These are phyloP conservation scores for Carex kokanica DNA, from an alignment of 176 grass and related monocot genomes.

Conservation along the genomic window DNA sequence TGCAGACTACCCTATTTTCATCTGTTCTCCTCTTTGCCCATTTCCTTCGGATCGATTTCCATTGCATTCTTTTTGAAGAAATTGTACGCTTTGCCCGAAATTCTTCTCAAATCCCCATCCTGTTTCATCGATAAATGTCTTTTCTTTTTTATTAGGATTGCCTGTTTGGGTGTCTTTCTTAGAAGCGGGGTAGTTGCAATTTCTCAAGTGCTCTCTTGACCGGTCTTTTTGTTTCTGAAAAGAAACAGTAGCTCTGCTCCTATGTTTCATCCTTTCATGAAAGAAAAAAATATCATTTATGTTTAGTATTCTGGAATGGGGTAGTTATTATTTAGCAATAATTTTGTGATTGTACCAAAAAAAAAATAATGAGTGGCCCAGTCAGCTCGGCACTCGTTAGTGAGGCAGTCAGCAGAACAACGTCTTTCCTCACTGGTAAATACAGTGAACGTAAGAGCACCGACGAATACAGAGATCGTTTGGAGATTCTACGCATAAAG, in stretches of 20 bases:
- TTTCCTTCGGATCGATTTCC: not conserved
- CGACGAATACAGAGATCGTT: conserved; percentile 10
- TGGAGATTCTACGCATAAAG: conserved; percentile 26
- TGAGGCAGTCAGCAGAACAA: conserved; percentile 11
- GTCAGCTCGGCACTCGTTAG: not conserved
- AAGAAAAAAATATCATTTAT: too few relatives aligned
- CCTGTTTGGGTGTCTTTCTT: too few relatives aligned
- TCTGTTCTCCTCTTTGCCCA: not conserved
- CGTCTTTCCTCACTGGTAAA: not conserved
- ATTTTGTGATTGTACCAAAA: not conserved
- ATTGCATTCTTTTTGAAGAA: not conserved
- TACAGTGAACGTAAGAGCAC: not conserved
- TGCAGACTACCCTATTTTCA: not conserved
- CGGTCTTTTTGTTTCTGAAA: too few relatives aligned
- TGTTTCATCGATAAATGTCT: too few relatives aligned
- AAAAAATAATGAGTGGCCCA: conserved; percentile 12
- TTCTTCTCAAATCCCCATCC: too few relatives aligned
- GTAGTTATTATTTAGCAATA: not conserved
- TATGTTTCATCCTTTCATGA: too few relatives aligned
- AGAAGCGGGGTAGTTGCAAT: too few relatives aligned
- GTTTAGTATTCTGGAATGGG: too few relatives aligned
- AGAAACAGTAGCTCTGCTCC: too few relatives aligned
- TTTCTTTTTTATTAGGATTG: too few relatives aligned
- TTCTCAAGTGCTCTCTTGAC: too few relatives aligned
- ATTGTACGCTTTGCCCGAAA: too few relatives aligned